Evolutionary conservation across 352 stramenopile genomes (phyloP).

Genomic region (Phytopythium boreale): DNA sequence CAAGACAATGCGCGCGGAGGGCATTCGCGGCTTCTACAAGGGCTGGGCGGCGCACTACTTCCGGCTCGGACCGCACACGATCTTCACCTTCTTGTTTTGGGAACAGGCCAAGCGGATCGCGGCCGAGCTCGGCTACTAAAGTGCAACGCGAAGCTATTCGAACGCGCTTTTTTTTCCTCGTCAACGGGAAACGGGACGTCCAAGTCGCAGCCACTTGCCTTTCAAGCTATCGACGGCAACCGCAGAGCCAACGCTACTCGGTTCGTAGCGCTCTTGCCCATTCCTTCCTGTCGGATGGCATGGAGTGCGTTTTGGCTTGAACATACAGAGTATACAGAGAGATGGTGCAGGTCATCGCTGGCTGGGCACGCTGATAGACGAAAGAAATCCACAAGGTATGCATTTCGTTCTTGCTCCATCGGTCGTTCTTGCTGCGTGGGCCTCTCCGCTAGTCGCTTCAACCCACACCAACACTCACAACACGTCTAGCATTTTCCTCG

Average conservation of each 20-base stretch:
- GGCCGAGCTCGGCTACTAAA: slow-evolving; percentile 58
- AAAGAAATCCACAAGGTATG: slow-evolving; percentile 8
- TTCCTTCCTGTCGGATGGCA: not conserved
- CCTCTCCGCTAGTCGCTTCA: not conserved
- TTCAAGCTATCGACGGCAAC: not conserved
- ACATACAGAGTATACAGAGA: not conserved
- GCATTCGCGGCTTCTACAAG: slow-evolving; percentile 84
- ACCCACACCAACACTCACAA: slow-evolving; percentile 10
- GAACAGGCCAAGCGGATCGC: slow-evolving; percentile 79
- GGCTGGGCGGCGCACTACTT: slow-evolving; percentile 87
- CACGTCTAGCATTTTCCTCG: slow-evolving; percentile 9
- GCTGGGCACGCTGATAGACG: slow-evolving; percentile 1
- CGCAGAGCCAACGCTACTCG: not conserved
- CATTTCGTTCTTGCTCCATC: slow-evolving; percentile 4
- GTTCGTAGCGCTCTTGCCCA: not conserved
- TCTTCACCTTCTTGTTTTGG: slow-evolving; percentile 88
- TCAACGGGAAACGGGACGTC: not conserved
- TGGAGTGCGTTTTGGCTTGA: not conserved
- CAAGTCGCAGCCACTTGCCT: not conserved
- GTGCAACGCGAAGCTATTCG: not conserved
- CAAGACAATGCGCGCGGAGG: slow-evolving; percentile 80
- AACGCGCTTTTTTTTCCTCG: not conserved
- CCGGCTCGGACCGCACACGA: slow-evolving; percentile 78
- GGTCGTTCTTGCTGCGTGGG: not conserved
- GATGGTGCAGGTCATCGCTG: not conserved